These are phyloP conservation scores for Ganoderma sp. DNA, from an alignment of 1,284 basidiomycete species.

Conservation along the genomic window DNA sequence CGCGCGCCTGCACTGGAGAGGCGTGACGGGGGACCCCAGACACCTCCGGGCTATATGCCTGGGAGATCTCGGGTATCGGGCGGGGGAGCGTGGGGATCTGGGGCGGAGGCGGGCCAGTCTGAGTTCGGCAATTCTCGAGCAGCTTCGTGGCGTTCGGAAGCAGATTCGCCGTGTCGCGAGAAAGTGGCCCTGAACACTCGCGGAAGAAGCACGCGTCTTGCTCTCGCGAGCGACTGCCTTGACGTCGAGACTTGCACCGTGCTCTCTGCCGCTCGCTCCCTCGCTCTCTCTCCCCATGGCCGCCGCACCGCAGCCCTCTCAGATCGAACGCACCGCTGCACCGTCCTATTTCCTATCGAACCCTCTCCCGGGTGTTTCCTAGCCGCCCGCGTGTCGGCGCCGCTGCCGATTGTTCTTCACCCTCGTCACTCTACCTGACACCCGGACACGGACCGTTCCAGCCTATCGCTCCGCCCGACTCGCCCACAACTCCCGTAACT, in stretches of 20 bases:
- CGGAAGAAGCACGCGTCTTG: constrained; percentile 29
- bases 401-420: background rate
- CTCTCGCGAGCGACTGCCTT: constrained; percentile 19
- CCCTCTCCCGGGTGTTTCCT: constrained; percentile 5
- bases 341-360: constrained; percentile 2
- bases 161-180: constrained; percentile 12
- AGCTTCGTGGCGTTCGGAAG: constrained; percentile 40
- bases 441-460: constrained; percentile 11
- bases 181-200: constrained; percentile 17
- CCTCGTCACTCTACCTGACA: background rate
- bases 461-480: constrained; percentile 10
- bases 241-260: constrained; percentile 6
- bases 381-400: background rate
- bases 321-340: constrained; percentile 5
- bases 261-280: constrained; percentile 1
- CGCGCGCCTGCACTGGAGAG: constrained; percentile 11
- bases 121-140: constrained; percentile 30
- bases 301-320: background rate
- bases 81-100: constrained; percentile 1
- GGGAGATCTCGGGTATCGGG: constrained; percentile 25
- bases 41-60: constrained; percentile 34
- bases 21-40: constrained; percentile 33
- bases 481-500: constrained; percentile 5
- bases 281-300: background rate
- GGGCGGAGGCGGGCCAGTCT: background rate